Evolutionary conservation across 148 eudicot genomes (phyloP).

Genomic region (Spergularia bocconei): DNA sequence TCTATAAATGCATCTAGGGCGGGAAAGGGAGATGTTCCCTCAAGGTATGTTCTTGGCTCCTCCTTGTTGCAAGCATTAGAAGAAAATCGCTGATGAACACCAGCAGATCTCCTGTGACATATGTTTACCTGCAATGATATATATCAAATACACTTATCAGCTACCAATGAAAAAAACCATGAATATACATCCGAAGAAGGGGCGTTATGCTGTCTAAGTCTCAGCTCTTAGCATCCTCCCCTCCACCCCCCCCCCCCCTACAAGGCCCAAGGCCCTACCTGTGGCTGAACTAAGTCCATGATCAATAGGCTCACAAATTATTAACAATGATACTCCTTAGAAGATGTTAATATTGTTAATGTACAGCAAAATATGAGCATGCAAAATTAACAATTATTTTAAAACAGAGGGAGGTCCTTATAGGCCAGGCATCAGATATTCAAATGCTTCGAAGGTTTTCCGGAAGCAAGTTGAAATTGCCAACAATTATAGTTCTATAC

Average conservation of each 20-base stretch:
- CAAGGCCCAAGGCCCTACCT: no score
- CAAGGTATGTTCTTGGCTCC: conserved; percentile 52
- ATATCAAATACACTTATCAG: conserved; percentile 13
- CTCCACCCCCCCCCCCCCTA: no score
- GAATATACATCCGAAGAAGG: not conserved
- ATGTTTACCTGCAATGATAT: conserved; percentile 41
- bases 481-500: not conserved
- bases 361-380: not conserved
- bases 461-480: not conserved
- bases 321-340: not conserved
- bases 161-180: conserved; percentile 9
- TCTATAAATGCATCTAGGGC: conserved; percentile 73
- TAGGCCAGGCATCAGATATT: not conserved
- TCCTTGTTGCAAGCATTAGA: conserved; percentile 45
- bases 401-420: not conserved
- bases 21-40: conserved; percentile 90
- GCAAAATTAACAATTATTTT: not conserved
- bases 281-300: not conserved
- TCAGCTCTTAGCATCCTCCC: not conserved
- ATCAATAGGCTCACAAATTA: not conserved
- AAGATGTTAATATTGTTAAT: not conserved
- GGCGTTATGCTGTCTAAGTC: not conserved
- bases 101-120: conserved; percentile 30
- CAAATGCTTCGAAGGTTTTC: not conserved
- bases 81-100: conserved; percentile 36